Evolutionary conservation across 2,329 filamentous ascomycete genomes (phyloP).

Genomic region (Verticillium tricorpus): DNA sequence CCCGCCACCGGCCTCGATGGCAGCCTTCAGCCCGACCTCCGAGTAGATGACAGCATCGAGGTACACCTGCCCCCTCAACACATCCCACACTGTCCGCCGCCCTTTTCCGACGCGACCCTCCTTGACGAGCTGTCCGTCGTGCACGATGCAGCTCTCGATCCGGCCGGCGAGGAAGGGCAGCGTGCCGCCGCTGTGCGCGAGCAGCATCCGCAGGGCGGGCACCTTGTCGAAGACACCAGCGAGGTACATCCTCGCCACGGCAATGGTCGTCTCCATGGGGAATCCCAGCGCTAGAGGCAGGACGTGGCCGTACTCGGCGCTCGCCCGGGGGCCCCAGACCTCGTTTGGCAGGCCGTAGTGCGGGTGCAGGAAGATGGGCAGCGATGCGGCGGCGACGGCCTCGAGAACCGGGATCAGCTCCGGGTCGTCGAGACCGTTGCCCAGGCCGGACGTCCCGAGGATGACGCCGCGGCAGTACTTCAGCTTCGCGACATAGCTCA

Average conservation of each 20-base stretch:
- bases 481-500: slow-evolving; percentile 57
- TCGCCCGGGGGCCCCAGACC: slow-evolving; percentile 70
- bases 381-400: slow-evolving; percentile 58
- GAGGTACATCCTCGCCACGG: slow-evolving; percentile 82
- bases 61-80: slow-evolving; percentile 69
- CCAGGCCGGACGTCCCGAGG: slow-evolving; percentile 78
- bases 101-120: slow-evolving; percentile 49
- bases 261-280: slow-evolving; percentile 89
- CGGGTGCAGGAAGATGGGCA: slow-evolving; percentile 80
- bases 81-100: slow-evolving; percentile 51
- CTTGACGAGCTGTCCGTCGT: slow-evolving; percentile 70
- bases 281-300: slow-evolving; percentile 82
- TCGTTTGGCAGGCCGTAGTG: slow-evolving; percentile 82
- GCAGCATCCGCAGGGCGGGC: slow-evolving; percentile 62
- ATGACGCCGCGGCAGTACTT: slow-evolving; percentile 79
- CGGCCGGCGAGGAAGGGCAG: slow-evolving; percentile 79
- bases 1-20: slow-evolving; percentile 61
- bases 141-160: slow-evolving; percentile 81
- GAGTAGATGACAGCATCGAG: slow-evolving; percentile 85
- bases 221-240: slow-evolving; percentile 79
- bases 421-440: slow-evolving; percentile 74
- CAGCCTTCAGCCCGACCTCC: slow-evolving; percentile 66
- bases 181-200: slow-evolving; percentile 86
- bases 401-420: slow-evolving; percentile 67
- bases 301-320: slow-evolving; percentile 76